These are phyloP conservation scores for Cyclocybe aegerita DNA, from an alignment of 768 basidiomycete species.

Conservation along the genomic window DNA sequence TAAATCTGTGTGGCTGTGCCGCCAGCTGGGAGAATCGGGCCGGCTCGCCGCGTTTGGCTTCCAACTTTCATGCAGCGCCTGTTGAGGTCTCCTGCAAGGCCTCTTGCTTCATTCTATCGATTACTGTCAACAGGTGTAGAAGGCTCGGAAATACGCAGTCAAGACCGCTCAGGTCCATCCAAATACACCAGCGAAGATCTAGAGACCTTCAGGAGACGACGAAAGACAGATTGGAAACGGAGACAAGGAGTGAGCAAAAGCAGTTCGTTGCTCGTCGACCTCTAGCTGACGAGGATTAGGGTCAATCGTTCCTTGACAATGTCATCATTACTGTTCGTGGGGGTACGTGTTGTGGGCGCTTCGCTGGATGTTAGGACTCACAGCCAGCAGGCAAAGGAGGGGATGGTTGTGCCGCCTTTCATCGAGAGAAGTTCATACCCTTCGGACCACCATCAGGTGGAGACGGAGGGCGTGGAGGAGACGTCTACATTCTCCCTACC, in stretches of 20 bases:
- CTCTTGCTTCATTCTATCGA: too few species aligned
- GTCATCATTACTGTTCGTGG: constrained; percentile 75
- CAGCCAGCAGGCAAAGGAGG: constrained; percentile 72
- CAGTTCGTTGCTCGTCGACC: not conserved
- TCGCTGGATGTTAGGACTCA: not conserved
- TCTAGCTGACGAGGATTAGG: constrained; percentile 41
- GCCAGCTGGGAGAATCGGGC: too few species aligned
- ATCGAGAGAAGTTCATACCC: constrained; percentile 83
- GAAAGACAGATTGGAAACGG: constrained; percentile 75
- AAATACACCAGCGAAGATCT: constrained; percentile 20
- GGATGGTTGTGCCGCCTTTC: constrained; percentile 89
- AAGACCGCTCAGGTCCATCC: too few species aligned
- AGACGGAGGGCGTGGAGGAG: constrained; percentile 86
- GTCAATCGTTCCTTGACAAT: constrained; percentile 80
- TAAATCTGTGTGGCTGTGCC: too few species aligned
- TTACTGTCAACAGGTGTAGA: too few species aligned
- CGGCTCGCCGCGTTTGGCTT: too few species aligned
- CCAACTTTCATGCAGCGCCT: too few species aligned
- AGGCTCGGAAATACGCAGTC: too few species aligned
- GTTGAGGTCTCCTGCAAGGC: too few species aligned
- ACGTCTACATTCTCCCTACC: constrained; percentile 82
- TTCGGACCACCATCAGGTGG: constrained; percentile 92
- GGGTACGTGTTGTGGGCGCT: constrained; percentile 41
- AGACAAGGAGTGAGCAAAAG: constrained; percentile 56
- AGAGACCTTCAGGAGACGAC: constrained; percentile 43